Conservation (phyloP, 768 basidiomycete species). For the Amanita fuliginea region DNA sequence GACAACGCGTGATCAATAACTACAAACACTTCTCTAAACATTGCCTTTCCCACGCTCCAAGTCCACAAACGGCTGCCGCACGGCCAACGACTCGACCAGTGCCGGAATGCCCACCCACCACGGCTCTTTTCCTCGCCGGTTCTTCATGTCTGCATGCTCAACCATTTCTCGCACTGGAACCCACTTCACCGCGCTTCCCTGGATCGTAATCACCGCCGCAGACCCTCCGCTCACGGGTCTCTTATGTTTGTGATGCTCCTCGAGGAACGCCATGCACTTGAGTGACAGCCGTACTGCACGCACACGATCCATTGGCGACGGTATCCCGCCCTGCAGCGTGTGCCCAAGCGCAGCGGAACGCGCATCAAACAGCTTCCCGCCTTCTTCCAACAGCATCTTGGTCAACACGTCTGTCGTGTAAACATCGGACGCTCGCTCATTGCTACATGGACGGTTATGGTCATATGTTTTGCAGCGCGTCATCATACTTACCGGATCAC, state of each 20-base stretch:
- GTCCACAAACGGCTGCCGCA: conserved; percentile 45
- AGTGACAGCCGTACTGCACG: conserved; percentile 84
- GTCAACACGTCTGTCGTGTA: conserved; percentile 90
- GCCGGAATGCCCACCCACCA: conserved; percentile 73
- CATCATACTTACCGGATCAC: conserved; percentile 66
- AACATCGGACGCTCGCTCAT: conserved; percentile 75
- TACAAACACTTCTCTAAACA: conserved; percentile 18
- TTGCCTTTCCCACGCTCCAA: conserved; percentile 19
- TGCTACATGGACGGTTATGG: conserved; percentile 32
- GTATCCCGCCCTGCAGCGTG: conserved; percentile 92
- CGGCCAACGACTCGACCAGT: conserved; percentile 66
- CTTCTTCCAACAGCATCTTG: conserved; percentile 93
- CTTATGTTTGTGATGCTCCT: conserved; percentile 59
- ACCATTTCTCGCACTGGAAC: conserved; percentile 80
- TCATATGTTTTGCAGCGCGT: background rate
- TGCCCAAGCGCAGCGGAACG: conserved; percentile 95
- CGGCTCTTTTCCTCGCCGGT: conserved; percentile 63
- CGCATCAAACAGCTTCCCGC: conserved; percentile 84
- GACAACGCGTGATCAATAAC: conserved; percentile 14
- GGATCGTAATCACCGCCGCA: conserved; percentile 88
- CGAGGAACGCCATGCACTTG: conserved; percentile 92
- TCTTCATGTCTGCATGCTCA: conserved; percentile 81
- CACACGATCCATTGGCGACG: conserved; percentile 89
- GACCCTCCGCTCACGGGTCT: conserved; percentile 50
- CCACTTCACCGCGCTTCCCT: conserved; percentile 71